Evolutionary conservation across 73 alveolate species (phyloP).

Genomic region (Durusdinium trenchii): DNA sequence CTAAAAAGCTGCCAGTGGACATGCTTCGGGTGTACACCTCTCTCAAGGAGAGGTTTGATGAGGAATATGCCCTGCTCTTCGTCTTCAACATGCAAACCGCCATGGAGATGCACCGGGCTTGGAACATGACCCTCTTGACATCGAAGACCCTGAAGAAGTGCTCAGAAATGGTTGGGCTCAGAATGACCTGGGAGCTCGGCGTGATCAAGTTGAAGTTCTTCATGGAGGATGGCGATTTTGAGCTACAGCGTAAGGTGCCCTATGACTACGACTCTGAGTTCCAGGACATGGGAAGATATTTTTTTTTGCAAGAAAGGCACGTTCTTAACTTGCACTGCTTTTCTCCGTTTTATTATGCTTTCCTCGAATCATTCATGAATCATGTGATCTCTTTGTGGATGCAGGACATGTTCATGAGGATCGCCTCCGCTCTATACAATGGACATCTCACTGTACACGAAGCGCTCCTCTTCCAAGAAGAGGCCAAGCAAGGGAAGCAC

Average conservation of each 20-base stretch:
- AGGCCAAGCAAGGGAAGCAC: slow-evolving; percentile 90
- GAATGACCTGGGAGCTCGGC: slow-evolving; percentile 87
- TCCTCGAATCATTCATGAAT: no score
- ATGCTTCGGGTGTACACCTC: slow-evolving; percentile 80
- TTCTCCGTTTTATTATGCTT: no score
- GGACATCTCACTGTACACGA: slow-evolving; percentile 90
- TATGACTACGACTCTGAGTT: slow-evolving; percentile 94
- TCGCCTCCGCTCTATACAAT: slow-evolving; percentile 75
- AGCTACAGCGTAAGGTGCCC: slow-evolving; percentile 95
- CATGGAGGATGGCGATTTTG: slow-evolving; percentile 94
- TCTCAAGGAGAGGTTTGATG: slow-evolving; percentile 83
- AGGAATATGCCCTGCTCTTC: slow-evolving; percentile 71
- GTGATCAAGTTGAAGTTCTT: slow-evolving; percentile 94
- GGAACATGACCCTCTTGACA: slow-evolving; percentile 93
- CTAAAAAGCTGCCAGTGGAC: slow-evolving; percentile 68
- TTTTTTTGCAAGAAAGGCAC: no score
- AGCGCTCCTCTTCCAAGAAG: slow-evolving; percentile 71
- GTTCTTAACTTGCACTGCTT: no score
- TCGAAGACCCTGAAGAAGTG: slow-evolving; percentile 78
- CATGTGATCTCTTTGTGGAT: no score
- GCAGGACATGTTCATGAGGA: slow-evolving; percentile 92
- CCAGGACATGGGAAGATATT: no score
- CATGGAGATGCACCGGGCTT: slow-evolving; percentile 95
- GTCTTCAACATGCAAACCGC: slow-evolving; percentile 90
- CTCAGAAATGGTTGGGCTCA: slow-evolving; percentile 81